These are phyloP conservation scores for Recurvomyces mirabilis DNA, from an alignment of 495 filamentous ascomycete genomes.

Conservation along the genomic window DNA sequence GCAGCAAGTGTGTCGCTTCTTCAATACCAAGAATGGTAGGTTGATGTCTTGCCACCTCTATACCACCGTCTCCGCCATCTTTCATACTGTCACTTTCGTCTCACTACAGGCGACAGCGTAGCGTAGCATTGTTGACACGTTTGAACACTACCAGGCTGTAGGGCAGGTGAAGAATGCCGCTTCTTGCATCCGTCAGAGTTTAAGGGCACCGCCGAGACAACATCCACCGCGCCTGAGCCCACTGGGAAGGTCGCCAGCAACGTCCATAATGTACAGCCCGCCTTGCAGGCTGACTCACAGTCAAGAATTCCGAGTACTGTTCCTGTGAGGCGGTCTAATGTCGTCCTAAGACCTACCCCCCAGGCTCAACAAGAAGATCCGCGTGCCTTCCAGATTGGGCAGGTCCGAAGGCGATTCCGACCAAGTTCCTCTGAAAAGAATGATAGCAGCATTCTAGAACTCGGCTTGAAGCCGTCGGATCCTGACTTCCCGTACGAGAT, in stretches of 20 bases:
- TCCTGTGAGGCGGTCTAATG: too few relatives aligned
- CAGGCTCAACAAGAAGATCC: constrained; percentile 55
- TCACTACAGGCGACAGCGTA: too few relatives aligned
- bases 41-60: background rate
- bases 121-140: background rate
- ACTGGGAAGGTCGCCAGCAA: background rate
- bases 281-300: too few relatives aligned
- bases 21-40: constrained; percentile 26
- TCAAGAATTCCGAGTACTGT: too few relatives aligned
- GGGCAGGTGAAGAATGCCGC: constrained; percentile 28
- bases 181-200: constrained; percentile 8
- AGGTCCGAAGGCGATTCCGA: constrained; percentile 60
- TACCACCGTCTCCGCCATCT: background rate
- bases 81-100: too few relatives aligned
- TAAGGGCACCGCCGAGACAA: background rate
- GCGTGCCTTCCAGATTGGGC: constrained; percentile 63
- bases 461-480: constrained; percentile 67
- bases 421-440: constrained; percentile 46
- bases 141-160: constrained; percentile 20
- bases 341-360: constrained; percentile 55
- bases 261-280: too few relatives aligned
- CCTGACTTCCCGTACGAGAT: constrained; percentile 79
- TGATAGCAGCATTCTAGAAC: constrained; percentile 46
- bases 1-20: constrained; percentile 25
- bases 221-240: background rate